These are phyloP conservation scores for Rhodotorula babjevae DNA, from an alignment of 768 basidiomycete species.

Conservation along the genomic window DNA sequence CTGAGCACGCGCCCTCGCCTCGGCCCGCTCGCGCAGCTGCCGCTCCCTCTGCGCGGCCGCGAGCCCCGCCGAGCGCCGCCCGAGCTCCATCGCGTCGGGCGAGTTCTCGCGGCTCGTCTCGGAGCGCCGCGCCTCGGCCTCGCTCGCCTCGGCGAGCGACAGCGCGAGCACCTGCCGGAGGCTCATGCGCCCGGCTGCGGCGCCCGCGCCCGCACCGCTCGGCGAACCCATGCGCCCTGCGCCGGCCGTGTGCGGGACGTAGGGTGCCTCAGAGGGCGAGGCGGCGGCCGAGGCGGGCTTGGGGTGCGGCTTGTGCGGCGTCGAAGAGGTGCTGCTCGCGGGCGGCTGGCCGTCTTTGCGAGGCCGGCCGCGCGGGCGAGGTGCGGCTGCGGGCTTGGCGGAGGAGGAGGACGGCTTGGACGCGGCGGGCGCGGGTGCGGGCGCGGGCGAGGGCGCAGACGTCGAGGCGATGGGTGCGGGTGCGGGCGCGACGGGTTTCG, in stretches of 20 bases:
- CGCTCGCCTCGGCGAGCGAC: slow-evolving; percentile 24
- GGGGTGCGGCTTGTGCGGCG: background rate
- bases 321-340: background rate
- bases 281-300: background rate
- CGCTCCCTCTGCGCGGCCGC: background rate
- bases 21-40: background rate
- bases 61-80: background rate
- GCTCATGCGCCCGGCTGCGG: background rate
- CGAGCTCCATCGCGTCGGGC: slow-evolving; percentile 1
- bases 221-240: background rate
- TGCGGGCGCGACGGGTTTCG: background rate
- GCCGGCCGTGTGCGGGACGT: slow-evolving; percentile 2
- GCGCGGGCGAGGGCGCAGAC: background rate
- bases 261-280: background rate
- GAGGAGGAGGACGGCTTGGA: background rate
- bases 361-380: background rate
- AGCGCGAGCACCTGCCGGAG: slow-evolving; percentile 35
- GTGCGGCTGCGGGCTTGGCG: background rate
- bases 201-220: background rate
- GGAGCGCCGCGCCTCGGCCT: background rate
- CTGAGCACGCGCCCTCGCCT: too few relatives aligned
- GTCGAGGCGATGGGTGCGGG: background rate
- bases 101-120: slow-evolving; percentile 8
- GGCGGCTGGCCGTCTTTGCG: background rate
- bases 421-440: too few relatives aligned